A percentile compares a stretch with the other conserved stretches of the same genome.
Evolutionary conservation across 768 basidiomycete species (phyloP).

Genomic region (Lactarius deliciosus): DNA sequence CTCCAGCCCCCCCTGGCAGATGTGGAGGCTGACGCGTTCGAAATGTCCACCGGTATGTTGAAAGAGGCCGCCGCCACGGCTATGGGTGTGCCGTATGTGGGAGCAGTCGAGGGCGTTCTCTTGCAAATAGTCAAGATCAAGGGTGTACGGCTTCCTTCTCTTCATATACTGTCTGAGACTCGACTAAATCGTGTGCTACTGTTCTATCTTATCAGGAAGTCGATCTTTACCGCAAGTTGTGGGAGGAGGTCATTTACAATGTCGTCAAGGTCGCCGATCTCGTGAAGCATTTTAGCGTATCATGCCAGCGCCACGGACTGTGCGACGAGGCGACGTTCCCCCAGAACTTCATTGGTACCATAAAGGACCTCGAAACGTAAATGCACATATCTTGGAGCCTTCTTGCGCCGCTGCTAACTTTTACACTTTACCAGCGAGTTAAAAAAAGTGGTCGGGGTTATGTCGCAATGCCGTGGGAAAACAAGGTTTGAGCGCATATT

Average conservation of each 20-base stretch:
- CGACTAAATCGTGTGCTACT: background rate
- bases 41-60: conserved; percentile 14
- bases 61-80: conserved; percentile 14
- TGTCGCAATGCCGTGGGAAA: conserved; percentile 21
- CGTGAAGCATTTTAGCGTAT: conserved; percentile 9
- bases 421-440: conserved; percentile 8
- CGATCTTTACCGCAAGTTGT: conserved; percentile 19
- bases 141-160: conserved; percentile 5
- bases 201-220: conserved; percentile 17
- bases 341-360: conserved; percentile 6
- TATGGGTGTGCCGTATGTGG: conserved; percentile 18
- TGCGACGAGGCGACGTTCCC: conserved; percentile 18
- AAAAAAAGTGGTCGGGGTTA: background rate
- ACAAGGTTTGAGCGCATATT: conserved; percentile 13
- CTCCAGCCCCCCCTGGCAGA: background rate
- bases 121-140: conserved; percentile 22
- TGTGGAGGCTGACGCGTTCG: background rate
- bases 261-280: conserved; percentile 19
- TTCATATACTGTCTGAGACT: background rate
- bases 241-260: conserved; percentile 24
- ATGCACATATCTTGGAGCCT: no score
- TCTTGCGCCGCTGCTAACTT: background rate
- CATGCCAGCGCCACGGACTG: conserved; percentile 11
- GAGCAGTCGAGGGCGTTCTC: conserved; percentile 11
- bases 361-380: conserved; percentile 19